Percentiles rank a stretch among this genome's conserved stretches.
phyloP scores from a whole-genome alignment of 768 basidiomycete genomes.

The Lepiota subincarnata region DNA sequence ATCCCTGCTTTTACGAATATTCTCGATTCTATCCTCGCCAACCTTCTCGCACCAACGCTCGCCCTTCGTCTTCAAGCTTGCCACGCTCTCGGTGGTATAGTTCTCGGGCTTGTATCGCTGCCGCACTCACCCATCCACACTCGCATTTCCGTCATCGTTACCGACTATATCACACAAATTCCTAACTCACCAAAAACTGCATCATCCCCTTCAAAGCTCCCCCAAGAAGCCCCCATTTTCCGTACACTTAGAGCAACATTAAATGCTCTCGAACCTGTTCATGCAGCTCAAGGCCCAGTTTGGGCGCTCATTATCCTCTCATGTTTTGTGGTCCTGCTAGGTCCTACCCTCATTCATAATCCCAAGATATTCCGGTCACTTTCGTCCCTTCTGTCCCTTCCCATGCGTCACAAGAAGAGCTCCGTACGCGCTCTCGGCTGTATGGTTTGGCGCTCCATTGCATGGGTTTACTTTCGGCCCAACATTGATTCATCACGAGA shows the following conservation, averaged over 20 bases:
- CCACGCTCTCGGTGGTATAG: slow-evolving; percentile 70
- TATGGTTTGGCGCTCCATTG: slow-evolving; percentile 60
- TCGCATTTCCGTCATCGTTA: slow-evolving; percentile 47
- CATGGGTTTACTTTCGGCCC: slow-evolving; percentile 66
- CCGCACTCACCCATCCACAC: slow-evolving; percentile 46
- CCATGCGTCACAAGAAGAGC: slow-evolving; percentile 59
- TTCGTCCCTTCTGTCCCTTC: slow-evolving; percentile 46
- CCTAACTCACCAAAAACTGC: slow-evolving; percentile 27
- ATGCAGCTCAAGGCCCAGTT: slow-evolving; percentile 71
- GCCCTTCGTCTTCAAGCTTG: slow-evolving; percentile 69
- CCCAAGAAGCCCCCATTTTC: slow-evolving; percentile 47
- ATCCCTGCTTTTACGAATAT: slow-evolving; percentile 56
- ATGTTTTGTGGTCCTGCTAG: slow-evolving; percentile 60
- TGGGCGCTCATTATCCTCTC: slow-evolving; percentile 73
- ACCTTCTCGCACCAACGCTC: slow-evolving; percentile 61
- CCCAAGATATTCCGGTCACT: slow-evolving; percentile 41
- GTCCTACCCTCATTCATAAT: slow-evolving; percentile 47
- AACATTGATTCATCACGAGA: slow-evolving; percentile 5
- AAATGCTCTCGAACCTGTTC: slow-evolving; percentile 45
- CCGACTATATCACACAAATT: slow-evolving; percentile 41
- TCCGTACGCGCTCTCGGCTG: slow-evolving; percentile 59
- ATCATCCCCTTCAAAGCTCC: slow-evolving; percentile 19
- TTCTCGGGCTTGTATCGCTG: slow-evolving; percentile 45
- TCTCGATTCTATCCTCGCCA: slow-evolving; percentile 58
- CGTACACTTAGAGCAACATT: slow-evolving; percentile 68